phyloP scores from a whole-genome alignment of 192 early-diverging fungal species.

The Coemansia sp. region DNA sequence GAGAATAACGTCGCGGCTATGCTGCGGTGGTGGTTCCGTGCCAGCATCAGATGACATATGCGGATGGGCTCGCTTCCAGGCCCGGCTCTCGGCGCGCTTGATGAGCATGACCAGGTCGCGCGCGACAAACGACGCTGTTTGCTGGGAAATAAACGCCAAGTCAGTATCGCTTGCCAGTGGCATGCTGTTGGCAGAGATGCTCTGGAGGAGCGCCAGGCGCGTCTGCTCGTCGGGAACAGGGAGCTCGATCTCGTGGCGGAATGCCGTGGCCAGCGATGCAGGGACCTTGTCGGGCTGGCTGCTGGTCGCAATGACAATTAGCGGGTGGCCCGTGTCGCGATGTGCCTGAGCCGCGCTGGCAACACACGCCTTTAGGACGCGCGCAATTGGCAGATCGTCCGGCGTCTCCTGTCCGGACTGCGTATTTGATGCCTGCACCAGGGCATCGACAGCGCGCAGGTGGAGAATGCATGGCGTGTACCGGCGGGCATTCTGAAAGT shows the following conservation, averaged over 20 bases:
- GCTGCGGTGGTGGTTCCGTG: too few species aligned
- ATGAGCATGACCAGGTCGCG: conserved; percentile 77
- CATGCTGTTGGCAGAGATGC: conserved; percentile 43
- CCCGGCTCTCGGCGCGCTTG: conserved; percentile 62
- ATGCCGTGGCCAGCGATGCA: conserved; percentile 65
- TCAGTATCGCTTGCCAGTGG: conserved; percentile 73
- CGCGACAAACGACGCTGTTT: conserved; percentile 87
- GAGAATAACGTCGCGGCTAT: conserved; percentile 49
- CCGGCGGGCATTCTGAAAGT: conserved; percentile 69
- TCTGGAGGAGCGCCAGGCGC: conserved; percentile 59
- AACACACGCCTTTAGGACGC: conserved; percentile 34
- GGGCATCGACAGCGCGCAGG: conserved; percentile 71
- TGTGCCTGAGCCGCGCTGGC: conserved; percentile 13
- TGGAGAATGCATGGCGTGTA: conserved; percentile 81
- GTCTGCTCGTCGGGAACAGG: conserved; percentile 67
- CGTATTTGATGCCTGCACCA: conserved; percentile 51
- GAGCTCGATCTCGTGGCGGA: conserved; percentile 70
- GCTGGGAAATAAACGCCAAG: conserved; percentile 67
- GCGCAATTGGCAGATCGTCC: conserved; percentile 38
- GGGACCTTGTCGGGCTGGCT: conserved; percentile 77
- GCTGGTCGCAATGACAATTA: conserved; percentile 73
- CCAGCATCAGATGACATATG: background rate
- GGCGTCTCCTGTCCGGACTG: conserved; percentile 30
- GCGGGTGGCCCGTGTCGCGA: conserved; percentile 56
- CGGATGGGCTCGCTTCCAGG: conserved; percentile 50